These are phyloP conservation scores for Penicillium oxalicum DNA, from an alignment of 2,329 filamentous ascomycete genomes.

Conservation along the genomic window DNA sequence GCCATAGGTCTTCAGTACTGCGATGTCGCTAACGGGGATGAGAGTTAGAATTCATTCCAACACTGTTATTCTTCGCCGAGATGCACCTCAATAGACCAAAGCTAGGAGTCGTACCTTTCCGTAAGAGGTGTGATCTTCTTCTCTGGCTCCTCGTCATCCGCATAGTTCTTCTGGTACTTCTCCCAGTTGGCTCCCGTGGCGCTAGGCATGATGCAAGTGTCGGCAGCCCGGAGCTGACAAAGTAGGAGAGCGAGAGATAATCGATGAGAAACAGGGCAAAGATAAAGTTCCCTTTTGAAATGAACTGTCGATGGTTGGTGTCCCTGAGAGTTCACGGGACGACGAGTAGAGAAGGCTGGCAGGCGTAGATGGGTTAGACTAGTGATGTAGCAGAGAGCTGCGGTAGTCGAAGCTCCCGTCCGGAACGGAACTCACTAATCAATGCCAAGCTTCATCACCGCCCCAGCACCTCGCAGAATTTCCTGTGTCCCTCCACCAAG, in stretches of 20 bases:
- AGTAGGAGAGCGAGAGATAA: constrained; percentile 9
- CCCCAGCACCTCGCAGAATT: constrained; percentile 38
- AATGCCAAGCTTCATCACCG: constrained; percentile 37
- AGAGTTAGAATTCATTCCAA: constrained; percentile 25
- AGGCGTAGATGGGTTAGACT: constrained; percentile 14
- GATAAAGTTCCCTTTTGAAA: too few relatives aligned
- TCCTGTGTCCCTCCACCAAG: constrained; percentile 25
- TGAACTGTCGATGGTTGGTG: too few relatives aligned
- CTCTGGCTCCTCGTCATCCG: constrained; percentile 94
- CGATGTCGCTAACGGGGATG: constrained; percentile 69
- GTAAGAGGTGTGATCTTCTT: constrained; percentile 98
- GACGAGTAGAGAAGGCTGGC: constrained; percentile 19
- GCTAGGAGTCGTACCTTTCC: constrained; percentile 67
- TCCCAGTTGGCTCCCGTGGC: constrained; percentile 94
- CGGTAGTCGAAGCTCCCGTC: constrained; percentile 27
- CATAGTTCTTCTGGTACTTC: constrained; percentile 97
- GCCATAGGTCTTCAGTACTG: constrained; percentile 98
- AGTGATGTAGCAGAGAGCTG: constrained; percentile 32
- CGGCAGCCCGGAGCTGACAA: constrained; percentile 23
- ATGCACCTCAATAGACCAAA: background rate
- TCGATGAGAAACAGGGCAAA: background rate
- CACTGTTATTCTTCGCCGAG: constrained; percentile 3
- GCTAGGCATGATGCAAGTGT: constrained; percentile 65
- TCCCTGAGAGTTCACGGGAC: constrained; percentile 1
- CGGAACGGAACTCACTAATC: constrained; percentile 29